phyloP scores from a whole-genome alignment of 441 rosid genomes.

The Bruguiera hainesii region DNA sequence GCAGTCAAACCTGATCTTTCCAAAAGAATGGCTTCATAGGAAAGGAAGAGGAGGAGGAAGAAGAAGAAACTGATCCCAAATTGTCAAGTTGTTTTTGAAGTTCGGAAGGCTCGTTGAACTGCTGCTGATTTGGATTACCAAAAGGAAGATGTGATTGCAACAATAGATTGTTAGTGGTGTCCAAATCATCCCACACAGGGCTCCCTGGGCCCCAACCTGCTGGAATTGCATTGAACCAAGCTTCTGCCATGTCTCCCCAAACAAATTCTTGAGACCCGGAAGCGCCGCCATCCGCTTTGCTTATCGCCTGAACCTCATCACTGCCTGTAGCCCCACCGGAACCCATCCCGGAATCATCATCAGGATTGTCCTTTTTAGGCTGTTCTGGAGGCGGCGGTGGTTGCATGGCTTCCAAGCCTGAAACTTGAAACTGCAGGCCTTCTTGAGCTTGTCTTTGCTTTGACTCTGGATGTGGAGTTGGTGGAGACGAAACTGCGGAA shows the following conservation, averaged over 20 bases:
- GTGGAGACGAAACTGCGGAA: slow-evolving; percentile 37
- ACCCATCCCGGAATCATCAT: slow-evolving; percentile 34
- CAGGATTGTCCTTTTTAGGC: slow-evolving; percentile 33
- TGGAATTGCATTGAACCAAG: slow-evolving; percentile 71
- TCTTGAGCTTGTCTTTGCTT: slow-evolving; percentile 28
- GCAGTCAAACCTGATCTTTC: slow-evolving; percentile 45
- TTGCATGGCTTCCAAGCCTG: background rate
- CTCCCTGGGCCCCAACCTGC: slow-evolving; percentile 90
- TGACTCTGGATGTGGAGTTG: slow-evolving; percentile 9
- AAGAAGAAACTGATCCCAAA: slow-evolving; percentile 27
- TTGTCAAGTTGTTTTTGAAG: slow-evolving; percentile 32
- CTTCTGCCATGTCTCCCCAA: slow-evolving; percentile 82
- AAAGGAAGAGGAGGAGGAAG: slow-evolving; percentile 38
- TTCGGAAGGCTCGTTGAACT: slow-evolving; percentile 27
- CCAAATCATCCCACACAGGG: slow-evolving; percentile 93
- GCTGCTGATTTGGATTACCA: slow-evolving; percentile 33
- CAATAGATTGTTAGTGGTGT: slow-evolving; percentile 43
- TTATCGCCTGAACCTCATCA: slow-evolving; percentile 27
- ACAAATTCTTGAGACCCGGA: slow-evolving; percentile 39
- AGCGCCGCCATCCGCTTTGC: slow-evolving; percentile 30
- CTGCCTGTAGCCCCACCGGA: slow-evolving; percentile 34
- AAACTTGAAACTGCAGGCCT: slow-evolving; percentile 18
- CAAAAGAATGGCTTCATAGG: slow-evolving; percentile 61
- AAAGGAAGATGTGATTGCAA: slow-evolving; percentile 47
- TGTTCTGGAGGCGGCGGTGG: background rate